phyloP scores from a whole-genome alignment of 1,139 yeast genomes.

The Dujonia santamariae region DNA sequence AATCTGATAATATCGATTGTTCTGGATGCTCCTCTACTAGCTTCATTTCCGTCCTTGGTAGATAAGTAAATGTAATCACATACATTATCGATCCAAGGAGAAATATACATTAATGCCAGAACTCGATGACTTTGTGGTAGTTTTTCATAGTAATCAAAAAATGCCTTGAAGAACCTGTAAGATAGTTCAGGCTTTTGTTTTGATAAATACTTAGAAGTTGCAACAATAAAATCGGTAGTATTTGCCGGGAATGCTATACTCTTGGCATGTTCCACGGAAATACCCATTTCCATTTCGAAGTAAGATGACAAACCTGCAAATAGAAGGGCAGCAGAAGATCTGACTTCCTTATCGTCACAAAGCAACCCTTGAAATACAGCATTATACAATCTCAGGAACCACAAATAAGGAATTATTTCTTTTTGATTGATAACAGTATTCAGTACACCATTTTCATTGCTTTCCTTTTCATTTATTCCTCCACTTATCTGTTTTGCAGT shows the following conservation, averaged over 20 bases:
- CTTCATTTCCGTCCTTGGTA: constrained; percentile 33
- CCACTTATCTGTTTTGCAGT: constrained; percentile 15
- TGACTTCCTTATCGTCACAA: constrained; percentile 54
- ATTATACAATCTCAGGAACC: constrained; percentile 61
- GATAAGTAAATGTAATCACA: constrained; percentile 53
- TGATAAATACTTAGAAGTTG: constrained; percentile 60
- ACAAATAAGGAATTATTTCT: constrained; percentile 20
- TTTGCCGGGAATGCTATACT: constrained; percentile 74
- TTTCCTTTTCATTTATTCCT: neutral
- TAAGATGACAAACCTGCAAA: constrained; percentile 62
- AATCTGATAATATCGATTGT: constrained; percentile 62
- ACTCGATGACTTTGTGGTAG: constrained; percentile 31
- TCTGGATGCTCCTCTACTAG: constrained; percentile 51
- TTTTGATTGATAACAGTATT: constrained; percentile 9
- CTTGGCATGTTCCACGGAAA: constrained; percentile 53
- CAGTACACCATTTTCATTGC: neutral
- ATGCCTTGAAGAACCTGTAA: constrained; percentile 57
- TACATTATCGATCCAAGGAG: constrained; percentile 80
- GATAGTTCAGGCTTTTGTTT: constrained; percentile 58
- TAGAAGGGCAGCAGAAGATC: constrained; percentile 62
- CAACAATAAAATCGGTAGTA: constrained; percentile 59
- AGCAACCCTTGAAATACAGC: constrained; percentile 68
- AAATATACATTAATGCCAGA: constrained; percentile 50
- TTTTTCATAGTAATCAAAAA: constrained; percentile 54
- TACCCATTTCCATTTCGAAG: constrained; percentile 61